These are phyloP conservation scores for Suhomyces canberraensis DNA, from an alignment of 805 yeast genomes.

Conservation along the genomic window DNA sequence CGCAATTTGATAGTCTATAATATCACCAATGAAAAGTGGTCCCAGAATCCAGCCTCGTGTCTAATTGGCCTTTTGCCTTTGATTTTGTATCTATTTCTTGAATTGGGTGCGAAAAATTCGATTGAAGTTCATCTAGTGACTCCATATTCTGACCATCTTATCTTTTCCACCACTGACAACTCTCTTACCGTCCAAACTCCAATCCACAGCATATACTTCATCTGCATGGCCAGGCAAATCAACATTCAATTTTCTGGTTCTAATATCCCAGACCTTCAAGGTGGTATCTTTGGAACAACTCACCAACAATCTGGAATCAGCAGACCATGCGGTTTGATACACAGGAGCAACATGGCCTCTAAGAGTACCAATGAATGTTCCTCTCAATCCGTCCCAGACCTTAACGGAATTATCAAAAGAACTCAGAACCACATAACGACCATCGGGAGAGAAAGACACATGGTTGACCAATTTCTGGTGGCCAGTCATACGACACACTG, in stretches of 20 bases:
- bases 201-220: conserved; percentile 95
- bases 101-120: too few species aligned
- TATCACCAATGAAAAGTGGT: too few species aligned
- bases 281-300: conserved; percentile 96
- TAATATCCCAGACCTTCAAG: conserved; percentile 92
- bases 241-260: conserved; percentile 75
- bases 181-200: conserved; percentile 92
- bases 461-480: conserved; percentile 96
- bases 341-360: conserved; percentile 98
- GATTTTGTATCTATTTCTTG: too few species aligned
- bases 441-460: conserved; percentile 94
- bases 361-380: conserved; percentile 83
- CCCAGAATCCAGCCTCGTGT: too few species aligned
- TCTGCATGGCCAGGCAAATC: conserved; percentile 96
- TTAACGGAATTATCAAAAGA: conserved; percentile 95
- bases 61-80: too few species aligned
- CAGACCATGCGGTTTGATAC: conserved; percentile 96
- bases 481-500: conserved; percentile 92
- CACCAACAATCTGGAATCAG: conserved; percentile 86
- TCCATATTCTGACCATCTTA: conserved; percentile 90
- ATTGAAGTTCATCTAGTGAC: conserved; percentile 43
- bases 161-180: conserved; percentile 99
- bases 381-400: conserved; percentile 93
- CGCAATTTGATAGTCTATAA: too few species aligned
- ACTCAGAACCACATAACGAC: conserved; percentile 83